phyloP scores from a whole-genome alignment of 768 basidiomycete genomes.

The Auricularia cornea region DNA sequence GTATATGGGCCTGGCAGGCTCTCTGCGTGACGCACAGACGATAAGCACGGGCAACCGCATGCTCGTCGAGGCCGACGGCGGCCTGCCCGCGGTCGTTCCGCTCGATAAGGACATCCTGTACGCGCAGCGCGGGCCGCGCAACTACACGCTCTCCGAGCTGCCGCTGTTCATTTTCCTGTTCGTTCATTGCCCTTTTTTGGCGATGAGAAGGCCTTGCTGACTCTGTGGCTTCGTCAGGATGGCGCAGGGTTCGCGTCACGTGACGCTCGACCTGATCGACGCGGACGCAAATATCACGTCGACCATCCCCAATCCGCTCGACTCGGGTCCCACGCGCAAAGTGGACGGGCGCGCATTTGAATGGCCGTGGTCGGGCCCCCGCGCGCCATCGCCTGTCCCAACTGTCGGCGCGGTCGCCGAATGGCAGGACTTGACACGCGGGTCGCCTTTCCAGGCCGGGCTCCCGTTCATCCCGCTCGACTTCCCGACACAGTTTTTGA shows the following conservation, averaged over 20 bases:
- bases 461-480: not conserved
- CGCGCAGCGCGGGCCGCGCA: no score
- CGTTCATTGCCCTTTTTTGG: no score
- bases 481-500: not conserved
- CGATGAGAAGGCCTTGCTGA: no score
- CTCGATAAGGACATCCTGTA: no score
- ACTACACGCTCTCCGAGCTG: no score
- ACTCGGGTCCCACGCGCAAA: not conserved
- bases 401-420: no score
- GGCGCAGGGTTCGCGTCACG: not conserved
- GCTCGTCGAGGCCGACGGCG: not conserved
- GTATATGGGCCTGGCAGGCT: constrained; percentile 37
- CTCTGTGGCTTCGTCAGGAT: not conserved
- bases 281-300: not conserved
- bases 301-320: not conserved
- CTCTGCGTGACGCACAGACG: constrained; percentile 39
- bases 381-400: no score
- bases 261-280: not conserved
- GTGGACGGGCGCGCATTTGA: no score
- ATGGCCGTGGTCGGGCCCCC: no score
- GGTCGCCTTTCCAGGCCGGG: no score
- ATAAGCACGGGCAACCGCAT: constrained; percentile 31
- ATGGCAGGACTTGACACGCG: no score
- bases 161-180: no score
- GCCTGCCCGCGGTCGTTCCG: not conserved